phyloP scores from a whole-genome alignment of 495 filamentous ascomycete genomes.

The Ascobolus immersus region DNA sequence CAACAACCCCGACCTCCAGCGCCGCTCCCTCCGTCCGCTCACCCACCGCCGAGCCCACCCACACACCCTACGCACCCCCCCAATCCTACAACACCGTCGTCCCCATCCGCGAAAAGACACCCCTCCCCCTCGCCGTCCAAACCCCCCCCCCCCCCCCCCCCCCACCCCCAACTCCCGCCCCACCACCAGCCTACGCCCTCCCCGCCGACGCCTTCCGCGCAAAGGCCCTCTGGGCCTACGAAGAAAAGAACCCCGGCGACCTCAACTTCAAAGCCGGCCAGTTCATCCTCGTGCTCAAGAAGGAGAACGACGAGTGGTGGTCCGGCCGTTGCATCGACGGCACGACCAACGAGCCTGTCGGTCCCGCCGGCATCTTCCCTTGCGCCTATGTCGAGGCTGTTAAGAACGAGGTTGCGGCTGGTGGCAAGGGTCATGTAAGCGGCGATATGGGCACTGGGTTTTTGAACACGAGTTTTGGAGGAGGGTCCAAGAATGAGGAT shows the following conservation, averaged over 20 bases:
- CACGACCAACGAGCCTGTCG: slow-evolving; percentile 24
- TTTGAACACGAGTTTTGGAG: slow-evolving; percentile 7
- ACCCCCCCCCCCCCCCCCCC: slow-evolving; percentile 14
- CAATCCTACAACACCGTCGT: slow-evolving; percentile 8
- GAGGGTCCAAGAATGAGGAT: slow-evolving; percentile 17
- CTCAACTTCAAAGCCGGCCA: slow-evolving; percentile 51
- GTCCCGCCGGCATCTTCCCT: slow-evolving; percentile 73
- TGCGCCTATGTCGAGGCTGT: slow-evolving; percentile 50
- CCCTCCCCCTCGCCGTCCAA: slow-evolving; percentile 8
- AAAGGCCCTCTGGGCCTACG: slow-evolving; percentile 65
- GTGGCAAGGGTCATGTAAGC: slow-evolving; percentile 44
- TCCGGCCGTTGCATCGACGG: slow-evolving; percentile 49
- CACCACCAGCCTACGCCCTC: slow-evolving; percentile 23
- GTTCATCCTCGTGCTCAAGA: slow-evolving; percentile 50
- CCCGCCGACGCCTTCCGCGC: slow-evolving; percentile 41
- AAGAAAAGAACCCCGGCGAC: slow-evolving; percentile 51
- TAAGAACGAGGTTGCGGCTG: slow-evolving; percentile 21
- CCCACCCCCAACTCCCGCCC: slow-evolving; percentile 18
- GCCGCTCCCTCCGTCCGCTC: too few species aligned
- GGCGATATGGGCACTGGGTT: slow-evolving; percentile 16
- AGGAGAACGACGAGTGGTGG: slow-evolving; percentile 96
- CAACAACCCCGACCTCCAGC: too few species aligned
- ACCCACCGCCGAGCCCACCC: slow-evolving; percentile 38
- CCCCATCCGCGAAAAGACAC: slow-evolving; percentile 3
- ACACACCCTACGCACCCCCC: slow-evolving; percentile 41